phyloP scores from a whole-genome alignment of 129 eudicot species.

The Silybum marianum region DNA sequence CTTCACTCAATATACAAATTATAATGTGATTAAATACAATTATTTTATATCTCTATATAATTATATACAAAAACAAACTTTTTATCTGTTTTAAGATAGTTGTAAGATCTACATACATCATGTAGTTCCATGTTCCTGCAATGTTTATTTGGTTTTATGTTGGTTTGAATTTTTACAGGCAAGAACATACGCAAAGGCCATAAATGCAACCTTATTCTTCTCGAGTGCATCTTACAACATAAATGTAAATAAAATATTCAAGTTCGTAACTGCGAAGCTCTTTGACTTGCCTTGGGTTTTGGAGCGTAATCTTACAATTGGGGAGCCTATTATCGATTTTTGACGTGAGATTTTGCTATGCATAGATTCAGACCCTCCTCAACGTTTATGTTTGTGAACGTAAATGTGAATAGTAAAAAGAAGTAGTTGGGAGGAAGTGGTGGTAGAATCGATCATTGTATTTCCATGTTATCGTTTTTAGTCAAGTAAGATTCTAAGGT shows the following conservation, averaged over 20 bases:
- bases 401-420: constrained; percentile 27
- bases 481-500: neutral
- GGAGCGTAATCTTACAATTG: constrained; percentile 47
- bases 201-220: constrained; percentile 81
- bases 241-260: constrained; percentile 84
- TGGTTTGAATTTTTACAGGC: constrained; percentile 47
- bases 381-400: neutral
- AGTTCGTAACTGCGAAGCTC: constrained; percentile 81
- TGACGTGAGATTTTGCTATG: constrained; percentile 40
- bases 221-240: constrained; percentile 86
- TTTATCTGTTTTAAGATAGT: neutral
- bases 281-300: constrained; percentile 70
- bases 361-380: constrained; percentile 26
- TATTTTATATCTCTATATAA: neutral
- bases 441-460: constrained; percentile 16
- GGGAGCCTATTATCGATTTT: constrained; percentile 89
- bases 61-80: neutral
- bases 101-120: neutral
- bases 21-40: neutral
- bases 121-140: neutral
- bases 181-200: constrained; percentile 69
- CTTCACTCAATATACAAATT: neutral
- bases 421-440: constrained; percentile 33
- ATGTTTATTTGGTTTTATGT: neutral
- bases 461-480: neutral